These are phyloP conservation scores for Diaporthe helianthi DNA, from an alignment of 2,329 filamentous ascomycete genomes.

Conservation along the genomic window DNA sequence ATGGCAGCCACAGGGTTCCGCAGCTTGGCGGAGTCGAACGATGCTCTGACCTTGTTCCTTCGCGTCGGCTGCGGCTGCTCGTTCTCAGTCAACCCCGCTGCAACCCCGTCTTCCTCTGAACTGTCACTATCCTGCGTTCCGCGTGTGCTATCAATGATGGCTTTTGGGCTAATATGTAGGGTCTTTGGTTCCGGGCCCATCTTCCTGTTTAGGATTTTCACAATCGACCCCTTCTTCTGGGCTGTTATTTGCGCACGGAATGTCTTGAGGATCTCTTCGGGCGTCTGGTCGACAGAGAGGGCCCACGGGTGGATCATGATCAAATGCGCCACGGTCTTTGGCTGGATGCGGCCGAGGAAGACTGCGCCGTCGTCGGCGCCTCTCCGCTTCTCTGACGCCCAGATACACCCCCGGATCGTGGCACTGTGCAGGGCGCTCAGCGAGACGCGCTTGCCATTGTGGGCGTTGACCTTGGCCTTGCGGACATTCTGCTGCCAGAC, in stretches of 20 bases:
- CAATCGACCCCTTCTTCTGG: not conserved
- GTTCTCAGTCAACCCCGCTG: not conserved
- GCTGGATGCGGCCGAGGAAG: slow-evolving; percentile 24
- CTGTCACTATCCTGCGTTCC: not conserved
- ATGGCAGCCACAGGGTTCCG: slow-evolving; percentile 1
- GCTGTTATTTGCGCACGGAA: slow-evolving; percentile 24
- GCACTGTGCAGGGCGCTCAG: slow-evolving; percentile 10
- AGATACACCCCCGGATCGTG: slow-evolving; percentile 1
- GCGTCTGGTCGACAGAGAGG: slow-evolving; percentile 13
- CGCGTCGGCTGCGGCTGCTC: not conserved
- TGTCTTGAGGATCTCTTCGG: slow-evolving; percentile 17
- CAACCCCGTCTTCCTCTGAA: slow-evolving; percentile 6
- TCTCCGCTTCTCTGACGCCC: slow-evolving; percentile 12
- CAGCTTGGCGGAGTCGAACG: slow-evolving; percentile 1
- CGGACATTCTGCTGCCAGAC: slow-evolving; percentile 27
- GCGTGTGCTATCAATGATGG: slow-evolving; percentile 10
- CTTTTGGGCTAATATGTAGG: slow-evolving; percentile 2
- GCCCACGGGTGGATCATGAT: slow-evolving; percentile 29
- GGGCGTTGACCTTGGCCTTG: not conserved
- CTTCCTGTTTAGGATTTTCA: slow-evolving; percentile 17
- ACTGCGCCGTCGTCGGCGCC: slow-evolving; percentile 1
- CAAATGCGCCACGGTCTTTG: slow-evolving; percentile 21
- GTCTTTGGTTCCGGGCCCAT: slow-evolving; percentile 28
- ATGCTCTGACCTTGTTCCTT: not conserved
- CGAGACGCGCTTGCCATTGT: slow-evolving; percentile 1